These are phyloP conservation scores for Candida gigantensis DNA, from an alignment of 1,139 yeast species.

Conservation along the genomic window DNA sequence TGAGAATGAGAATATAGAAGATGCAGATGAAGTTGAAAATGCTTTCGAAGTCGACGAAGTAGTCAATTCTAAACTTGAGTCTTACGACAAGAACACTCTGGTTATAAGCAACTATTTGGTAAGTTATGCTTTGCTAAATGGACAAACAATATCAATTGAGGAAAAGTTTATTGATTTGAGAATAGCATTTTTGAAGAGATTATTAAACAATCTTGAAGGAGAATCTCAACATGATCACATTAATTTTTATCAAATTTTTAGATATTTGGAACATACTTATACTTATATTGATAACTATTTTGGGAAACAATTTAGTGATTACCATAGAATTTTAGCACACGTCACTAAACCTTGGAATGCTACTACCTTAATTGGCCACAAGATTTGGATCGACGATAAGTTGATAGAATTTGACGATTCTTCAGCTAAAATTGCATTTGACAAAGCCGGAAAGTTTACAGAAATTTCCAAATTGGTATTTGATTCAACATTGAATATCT, in stretches of 20 bases:
- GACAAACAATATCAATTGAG: conserved; percentile 19
- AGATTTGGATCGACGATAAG: conserved; percentile 29
- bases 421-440: neutral
- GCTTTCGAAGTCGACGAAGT: conserved; percentile 10
- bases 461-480: conserved; percentile 10
- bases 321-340: conserved; percentile 20
- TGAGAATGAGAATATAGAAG: conserved; percentile 15
- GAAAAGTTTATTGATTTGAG: conserved; percentile 30
- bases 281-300: conserved; percentile 29
- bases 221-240: conserved; percentile 14
- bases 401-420: conserved; percentile 15
- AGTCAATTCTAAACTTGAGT: conserved; percentile 11
- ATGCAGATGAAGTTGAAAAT: conserved; percentile 21
- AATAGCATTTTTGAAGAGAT: conserved; percentile 18
- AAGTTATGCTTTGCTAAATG: conserved; percentile 33
- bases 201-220: conserved; percentile 15
- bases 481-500: conserved; percentile 11
- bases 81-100: conserved; percentile 23
- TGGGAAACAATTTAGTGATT: conserved; percentile 19
- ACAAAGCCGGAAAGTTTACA: conserved; percentile 3
- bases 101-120: conserved; percentile 39
- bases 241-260: conserved; percentile 30
- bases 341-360: conserved; percentile 31
- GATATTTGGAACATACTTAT: conserved; percentile 38
- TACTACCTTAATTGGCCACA: conserved; percentile 29